A percentile compares a stretch with the other conserved stretches of the same genome.
Evolutionary conservation across 495 filamentous ascomycete species (phyloP).

Genomic region (Penicillium verhagenii): DNA sequence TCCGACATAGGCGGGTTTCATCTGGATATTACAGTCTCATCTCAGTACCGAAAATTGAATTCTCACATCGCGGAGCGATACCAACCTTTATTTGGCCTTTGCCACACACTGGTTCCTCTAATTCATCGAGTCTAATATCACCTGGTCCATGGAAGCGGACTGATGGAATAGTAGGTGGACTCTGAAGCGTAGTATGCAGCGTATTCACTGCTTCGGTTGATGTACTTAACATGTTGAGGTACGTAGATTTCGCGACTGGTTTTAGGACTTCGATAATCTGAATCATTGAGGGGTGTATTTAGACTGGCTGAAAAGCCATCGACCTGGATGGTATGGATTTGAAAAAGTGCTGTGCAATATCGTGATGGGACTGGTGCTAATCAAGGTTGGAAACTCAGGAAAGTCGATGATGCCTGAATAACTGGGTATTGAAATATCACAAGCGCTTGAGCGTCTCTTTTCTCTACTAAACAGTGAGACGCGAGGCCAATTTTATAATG

Average conservation of each 20-base stretch:
- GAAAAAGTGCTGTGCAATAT: neutral
- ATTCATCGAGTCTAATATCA: slow-evolving; percentile 16
- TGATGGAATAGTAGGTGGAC: slow-evolving; percentile 7
- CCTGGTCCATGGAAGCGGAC: slow-evolving; percentile 16
- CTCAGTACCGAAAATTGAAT: neutral
- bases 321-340: neutral
- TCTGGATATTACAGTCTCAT: neutral
- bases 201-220: neutral
- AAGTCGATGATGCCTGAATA: too few relatives aligned
- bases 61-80: too few relatives aligned
- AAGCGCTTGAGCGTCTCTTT: too few relatives aligned
- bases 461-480: neutral
- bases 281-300: neutral
- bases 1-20: slow-evolving; percentile 9
- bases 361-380: neutral
- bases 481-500: neutral
- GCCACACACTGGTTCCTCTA: slow-evolving; percentile 14
- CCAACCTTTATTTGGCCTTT: slow-evolving; percentile 18
- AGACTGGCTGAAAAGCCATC: neutral
- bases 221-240: slow-evolving; percentile 1
- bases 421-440: too few relatives aligned
- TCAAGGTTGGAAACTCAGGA: too few relatives aligned
- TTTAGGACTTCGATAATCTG: neutral
- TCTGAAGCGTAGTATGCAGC: slow-evolving; percentile 8
- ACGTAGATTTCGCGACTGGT: neutral